Percentiles rank a stretch among this genome's conserved stretches.
phyloP scores from a whole-genome alignment of 2,329 filamentous ascomycete species.

The Claviceps fusiformis region DNA sequence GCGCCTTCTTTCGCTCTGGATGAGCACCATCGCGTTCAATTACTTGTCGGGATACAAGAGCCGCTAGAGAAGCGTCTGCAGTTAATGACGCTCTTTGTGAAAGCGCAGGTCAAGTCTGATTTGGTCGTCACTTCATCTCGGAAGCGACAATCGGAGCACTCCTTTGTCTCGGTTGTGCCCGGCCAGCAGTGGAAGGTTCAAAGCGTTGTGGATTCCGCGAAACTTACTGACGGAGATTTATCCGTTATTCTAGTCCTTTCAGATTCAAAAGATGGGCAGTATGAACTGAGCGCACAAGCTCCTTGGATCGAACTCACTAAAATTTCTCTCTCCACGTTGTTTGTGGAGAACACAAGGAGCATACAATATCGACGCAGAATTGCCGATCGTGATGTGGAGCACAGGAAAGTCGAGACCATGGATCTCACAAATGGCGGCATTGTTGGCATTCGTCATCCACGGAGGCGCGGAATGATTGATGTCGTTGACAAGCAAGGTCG shows the following conservation, averaged over 20 bases:
- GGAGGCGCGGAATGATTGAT: conserved; percentile 48
- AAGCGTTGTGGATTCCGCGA: conserved; percentile 60
- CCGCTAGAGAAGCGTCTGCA: conserved; percentile 52
- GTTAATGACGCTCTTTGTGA: conserved; percentile 48
- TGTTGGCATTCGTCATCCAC: conserved; percentile 42
- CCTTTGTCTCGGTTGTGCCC: conserved; percentile 17
- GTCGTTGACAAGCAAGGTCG: conserved; percentile 47
- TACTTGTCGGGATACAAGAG: conserved; percentile 59
- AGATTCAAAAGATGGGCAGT: conserved; percentile 47
- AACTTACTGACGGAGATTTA: conserved; percentile 51
- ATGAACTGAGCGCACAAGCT: conserved; percentile 58
- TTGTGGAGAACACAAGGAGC: conserved; percentile 44
- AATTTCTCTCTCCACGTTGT: conserved; percentile 47
- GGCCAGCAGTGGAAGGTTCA: conserved; percentile 45
- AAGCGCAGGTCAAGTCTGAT: conserved; percentile 24
- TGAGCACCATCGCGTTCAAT: conserved; percentile 36
- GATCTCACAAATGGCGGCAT: conserved; percentile 34
- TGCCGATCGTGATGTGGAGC: conserved; percentile 36
- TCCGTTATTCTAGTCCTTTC: conserved; percentile 59
- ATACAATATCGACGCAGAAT: conserved; percentile 41
- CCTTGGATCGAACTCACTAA: conserved; percentile 62
- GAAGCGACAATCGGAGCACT: conserved; percentile 10
- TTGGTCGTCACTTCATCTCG: conserved; percentile 10
- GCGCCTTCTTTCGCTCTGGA: conserved; percentile 43
- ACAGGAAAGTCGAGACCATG: conserved; percentile 31